Conservation (phyloP, 768 basidiomycete genomes). For the Kwoniella heveanensis region DNA sequence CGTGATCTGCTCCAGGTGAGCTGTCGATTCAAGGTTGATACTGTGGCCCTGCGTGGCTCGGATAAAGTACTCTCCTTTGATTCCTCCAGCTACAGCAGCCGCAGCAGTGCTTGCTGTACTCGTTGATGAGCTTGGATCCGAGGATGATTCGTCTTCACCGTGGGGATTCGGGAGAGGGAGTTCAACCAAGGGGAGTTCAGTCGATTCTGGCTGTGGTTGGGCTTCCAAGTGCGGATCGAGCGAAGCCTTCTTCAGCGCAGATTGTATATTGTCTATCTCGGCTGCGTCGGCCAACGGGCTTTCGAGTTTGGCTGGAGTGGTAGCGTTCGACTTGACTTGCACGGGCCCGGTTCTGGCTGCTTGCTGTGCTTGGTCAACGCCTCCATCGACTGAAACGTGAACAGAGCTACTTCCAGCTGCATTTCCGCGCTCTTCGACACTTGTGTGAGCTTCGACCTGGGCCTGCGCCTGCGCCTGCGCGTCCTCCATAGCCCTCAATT, state of each 20-base stretch:
- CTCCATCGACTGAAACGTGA: background rate
- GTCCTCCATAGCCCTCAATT: background rate
- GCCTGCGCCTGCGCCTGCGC: background rate
- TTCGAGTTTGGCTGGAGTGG: background rate
- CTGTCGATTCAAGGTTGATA: conserved; percentile 44
- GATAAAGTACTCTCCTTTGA: conserved; percentile 48
- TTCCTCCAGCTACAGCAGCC: background rate
- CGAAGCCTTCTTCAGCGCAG: background rate
- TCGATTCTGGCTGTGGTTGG: conserved; percentile 10
- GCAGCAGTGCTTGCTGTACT: no score
- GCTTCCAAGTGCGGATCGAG: no score
- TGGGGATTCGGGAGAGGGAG: conserved; percentile 14
- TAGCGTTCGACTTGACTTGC: background rate
- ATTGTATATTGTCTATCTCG: conserved; percentile 12
- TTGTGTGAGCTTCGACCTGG: background rate
- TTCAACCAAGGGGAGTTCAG: conserved; percentile 33
- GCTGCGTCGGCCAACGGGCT: conserved; percentile 56
- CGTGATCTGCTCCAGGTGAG: conserved; percentile 41
- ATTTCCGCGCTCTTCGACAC: background rate
- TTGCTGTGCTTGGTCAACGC: background rate
- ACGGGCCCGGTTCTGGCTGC: background rate
- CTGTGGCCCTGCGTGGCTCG: conserved; percentile 55
- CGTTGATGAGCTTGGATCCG: no score
- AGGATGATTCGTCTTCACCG: no score
- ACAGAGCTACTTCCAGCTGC: background rate